These are phyloP conservation scores for Chrysanthemum makinoi DNA, from an alignment of 129 eudicot genomes.

Conservation along the genomic window DNA sequence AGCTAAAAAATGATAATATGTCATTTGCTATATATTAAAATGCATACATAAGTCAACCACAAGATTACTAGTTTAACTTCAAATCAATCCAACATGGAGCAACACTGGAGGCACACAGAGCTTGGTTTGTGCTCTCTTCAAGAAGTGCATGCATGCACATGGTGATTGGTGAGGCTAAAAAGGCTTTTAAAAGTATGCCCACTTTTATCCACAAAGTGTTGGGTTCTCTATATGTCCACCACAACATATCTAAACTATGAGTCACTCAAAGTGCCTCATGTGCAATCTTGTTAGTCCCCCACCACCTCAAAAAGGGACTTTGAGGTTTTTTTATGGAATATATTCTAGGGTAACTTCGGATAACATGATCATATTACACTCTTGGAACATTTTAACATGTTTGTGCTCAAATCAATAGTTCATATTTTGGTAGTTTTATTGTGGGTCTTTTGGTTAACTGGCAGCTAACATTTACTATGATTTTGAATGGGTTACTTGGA, in stretches of 20 bases:
- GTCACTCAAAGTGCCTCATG: constrained; percentile 20
- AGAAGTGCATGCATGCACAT: constrained; percentile 21
- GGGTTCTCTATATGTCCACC: constrained; percentile 24
- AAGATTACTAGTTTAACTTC: constrained; percentile 15
- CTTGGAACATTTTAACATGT: not conserved
- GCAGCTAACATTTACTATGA: not conserved
- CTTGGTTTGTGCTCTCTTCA: constrained; percentile 2
- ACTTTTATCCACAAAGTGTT: constrained; percentile 21
- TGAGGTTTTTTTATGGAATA: constrained; percentile 19
- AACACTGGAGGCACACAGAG: constrained; percentile 25
- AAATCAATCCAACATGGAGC: constrained; percentile 10
- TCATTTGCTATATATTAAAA: constrained; percentile 1
- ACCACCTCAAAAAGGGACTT: constrained; percentile 26
- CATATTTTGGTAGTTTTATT: not conserved
- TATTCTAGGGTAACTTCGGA: constrained; percentile 19
- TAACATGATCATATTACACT: constrained; percentile 24
- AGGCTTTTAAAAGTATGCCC: constrained; percentile 11
- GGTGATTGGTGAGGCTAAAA: constrained; percentile 24
- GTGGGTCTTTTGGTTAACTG: not conserved
- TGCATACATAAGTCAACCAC: constrained; percentile 8
- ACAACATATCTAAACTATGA: constrained; percentile 10
- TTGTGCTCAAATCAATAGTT: constrained; percentile 1
- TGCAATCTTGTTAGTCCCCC: constrained; percentile 31
- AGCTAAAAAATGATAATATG: not conserved
- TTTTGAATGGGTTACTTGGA: no score